phyloP scores from a whole-genome alignment of 2,329 filamentous ascomycete genomes.

The Drechmeria coniospora region DNA sequence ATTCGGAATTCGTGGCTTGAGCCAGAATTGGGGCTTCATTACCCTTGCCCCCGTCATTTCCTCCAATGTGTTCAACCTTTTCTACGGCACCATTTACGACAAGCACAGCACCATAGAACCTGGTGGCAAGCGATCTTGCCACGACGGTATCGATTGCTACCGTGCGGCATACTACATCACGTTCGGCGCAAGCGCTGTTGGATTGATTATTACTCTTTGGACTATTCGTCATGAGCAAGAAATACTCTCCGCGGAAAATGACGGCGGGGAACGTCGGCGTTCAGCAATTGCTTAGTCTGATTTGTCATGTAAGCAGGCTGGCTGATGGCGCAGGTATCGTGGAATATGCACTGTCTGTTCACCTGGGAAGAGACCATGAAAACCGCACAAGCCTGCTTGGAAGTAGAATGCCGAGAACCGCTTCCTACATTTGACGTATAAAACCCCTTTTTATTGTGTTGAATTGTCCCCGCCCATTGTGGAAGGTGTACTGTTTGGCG shows the following conservation, averaged over 20 bases:
- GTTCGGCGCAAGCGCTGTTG: slow-evolving; percentile 52
- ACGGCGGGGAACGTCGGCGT: too few relatives aligned
- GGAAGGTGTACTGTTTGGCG: too few relatives aligned
- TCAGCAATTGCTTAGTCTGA: too few relatives aligned
- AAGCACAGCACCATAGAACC: slow-evolving; percentile 54
- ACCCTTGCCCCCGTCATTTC: slow-evolving; percentile 76
- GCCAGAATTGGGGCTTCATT: slow-evolving; percentile 94
- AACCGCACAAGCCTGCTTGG: too few relatives aligned
- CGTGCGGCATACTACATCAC: slow-evolving; percentile 67
- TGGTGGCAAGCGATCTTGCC: slow-evolving; percentile 58
- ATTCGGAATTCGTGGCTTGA: slow-evolving; percentile 79
- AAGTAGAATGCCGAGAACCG: too few relatives aligned
- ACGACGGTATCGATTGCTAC: slow-evolving; percentile 69
- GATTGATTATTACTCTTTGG: slow-evolving; percentile 54
- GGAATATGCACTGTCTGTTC: too few relatives aligned
- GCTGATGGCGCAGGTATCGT: too few relatives aligned
- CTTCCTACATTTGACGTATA: too few relatives aligned
- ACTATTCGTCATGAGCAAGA: slow-evolving; percentile 46
- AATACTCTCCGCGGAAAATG: slow-evolving; percentile 21
- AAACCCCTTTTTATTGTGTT: too few relatives aligned
- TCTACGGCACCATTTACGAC: slow-evolving; percentile 79
- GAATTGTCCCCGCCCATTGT: too few relatives aligned
- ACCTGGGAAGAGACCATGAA: too few relatives aligned
- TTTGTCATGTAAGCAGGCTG: too few relatives aligned
- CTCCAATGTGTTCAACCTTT: slow-evolving; percentile 82